Conservation (phyloP, 345 rosid genomes). For the Crucihimalaya himalaica region DNA sequence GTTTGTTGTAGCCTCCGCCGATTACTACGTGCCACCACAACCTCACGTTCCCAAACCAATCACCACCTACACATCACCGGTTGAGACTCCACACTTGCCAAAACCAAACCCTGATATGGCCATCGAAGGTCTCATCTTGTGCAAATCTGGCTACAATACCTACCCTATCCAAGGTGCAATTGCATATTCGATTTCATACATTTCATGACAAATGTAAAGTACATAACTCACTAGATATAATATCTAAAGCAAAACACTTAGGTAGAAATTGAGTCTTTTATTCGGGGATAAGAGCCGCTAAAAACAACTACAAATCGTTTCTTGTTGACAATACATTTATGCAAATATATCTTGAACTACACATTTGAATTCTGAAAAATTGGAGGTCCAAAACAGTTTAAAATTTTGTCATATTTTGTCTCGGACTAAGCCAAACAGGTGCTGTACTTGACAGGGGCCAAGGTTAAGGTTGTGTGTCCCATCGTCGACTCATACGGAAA, state of each 20-base stretch:
- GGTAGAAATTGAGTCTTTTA: background rate
- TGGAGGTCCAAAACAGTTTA: no score
- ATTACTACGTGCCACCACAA: constrained; percentile 23
- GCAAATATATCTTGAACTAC: no score
- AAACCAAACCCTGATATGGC: constrained; percentile 31
- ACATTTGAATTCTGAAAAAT: no score
- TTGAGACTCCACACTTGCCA: constrained; percentile 18
- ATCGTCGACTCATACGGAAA: constrained; percentile 49
- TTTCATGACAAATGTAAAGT: constrained; percentile 2
- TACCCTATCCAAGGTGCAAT: constrained; percentile 54
- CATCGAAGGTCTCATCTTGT: constrained; percentile 37
- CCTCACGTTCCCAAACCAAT: constrained; percentile 23
- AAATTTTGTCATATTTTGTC: background rate
- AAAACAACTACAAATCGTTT: no score
- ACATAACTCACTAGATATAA: background rate
- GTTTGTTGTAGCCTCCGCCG: constrained; percentile 26
- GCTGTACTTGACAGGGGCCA: constrained; percentile 48
- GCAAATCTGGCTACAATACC: constrained; percentile 33
- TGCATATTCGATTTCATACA: background rate
- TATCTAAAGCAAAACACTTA: background rate
- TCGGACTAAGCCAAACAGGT: constrained; percentile 1
- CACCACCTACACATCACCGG: constrained; percentile 21
- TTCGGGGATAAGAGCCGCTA: no score
- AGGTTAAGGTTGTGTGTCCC: constrained; percentile 51
- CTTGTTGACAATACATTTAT: no score